Evolutionary conservation across 2,329 filamentous ascomycete species (phyloP), one percentile per base, ranked within the genome.

Genomic region (Paecilomyces variotii): DNA sequence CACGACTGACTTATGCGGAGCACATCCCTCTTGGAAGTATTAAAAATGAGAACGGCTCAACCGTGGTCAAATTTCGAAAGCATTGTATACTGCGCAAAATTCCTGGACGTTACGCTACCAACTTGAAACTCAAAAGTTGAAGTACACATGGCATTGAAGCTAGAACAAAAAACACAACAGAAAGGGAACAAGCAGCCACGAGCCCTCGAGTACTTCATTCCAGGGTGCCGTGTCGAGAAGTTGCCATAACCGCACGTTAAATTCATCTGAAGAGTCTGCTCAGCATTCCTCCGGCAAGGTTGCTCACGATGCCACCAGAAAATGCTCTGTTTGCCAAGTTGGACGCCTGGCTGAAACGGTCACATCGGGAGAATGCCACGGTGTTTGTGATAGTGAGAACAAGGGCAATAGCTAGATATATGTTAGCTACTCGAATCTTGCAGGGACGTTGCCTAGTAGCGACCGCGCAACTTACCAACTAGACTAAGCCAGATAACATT

Each of bases 321-420:
- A 85, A 73, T 4, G 82, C 82, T 49, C 77, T 78, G 52, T 79
- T 83, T 5, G 83, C 82, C 61, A 82, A 80, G 55, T 76, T 82
- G 39, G 82, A 83, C 10, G 85, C 85, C 65, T 87, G 79, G 60
- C 79, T 79, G 64, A 81, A 81, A 56, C 76, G 76, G 62, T 81
- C 79, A 60, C 79, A 81, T 19, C 79, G 72, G 7, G 79, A 81
- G 66, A 81, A 81, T 4, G 79, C 79, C 45, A 80, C 68, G 0
- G 79, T 81, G 61, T 81, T 81, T 32, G 79, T 81, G 60, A 81
- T 76, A 0, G 79, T 81, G 52, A 81, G 65, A 19, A 78, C 69
- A 34, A 81, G 70, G 1, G 79, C 79, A 65, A 81, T 81, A 2
- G 71, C 79, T 81, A 62, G 2, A 12, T 12, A 6, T 26, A 30